Base-by-base conservation (phyloP, 768 basidiomycete species). In the Tricholoma furcatifolium region DNA sequence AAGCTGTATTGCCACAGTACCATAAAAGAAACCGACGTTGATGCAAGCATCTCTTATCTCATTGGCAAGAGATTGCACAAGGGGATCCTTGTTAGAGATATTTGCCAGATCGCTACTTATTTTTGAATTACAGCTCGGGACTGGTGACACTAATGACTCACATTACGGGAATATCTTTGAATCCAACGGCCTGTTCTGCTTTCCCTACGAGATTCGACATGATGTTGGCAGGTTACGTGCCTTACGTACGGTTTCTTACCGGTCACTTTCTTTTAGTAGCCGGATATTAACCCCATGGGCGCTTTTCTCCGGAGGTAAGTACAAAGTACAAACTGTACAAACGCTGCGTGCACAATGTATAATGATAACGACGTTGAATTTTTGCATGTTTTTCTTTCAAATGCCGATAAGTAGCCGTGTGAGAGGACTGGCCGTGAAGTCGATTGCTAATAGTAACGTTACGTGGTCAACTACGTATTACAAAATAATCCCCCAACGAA, bases 11-110 rank as follows among this genome's bases (percentile, higher is more conserved):
- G 20, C 45, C 35, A 7, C 23, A 71, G 18, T 56, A 88, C 87
- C 80, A 61, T 93, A 94, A 66, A 94, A 89, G 65, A 95, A 93
- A 1, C 92, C 92, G 6, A 90, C 89, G 47, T 81, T 77, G 50
- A 90, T 83, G 58, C 89, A 92, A 0, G 92, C 91, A 58, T 88
- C 77, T 48, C 86, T 75, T 38, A 94, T 78, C 57, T 81, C 68
- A 20, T 70, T 62, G 0, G 83, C 88, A 1, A 93, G 67, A 1
- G 64, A 67, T 47, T 65, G 62, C 20, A 70, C 65, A 1, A 27
- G 54, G 49, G 34, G 48, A 42, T 82, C 76, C 2, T 67, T 56
- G 43, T 64, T 73, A 11, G 60, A 53, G 18, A 80, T 67, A 51
- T 70, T 58, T 21, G 67, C 61, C 24, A 85, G 62, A 60, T 85